Percentiles rank a stretch among this genome's conserved stretches.
These are phyloP conservation scores for Metschnikowia cubensis DNA, from an alignment of 805 yeast genomes.

Conservation along the genomic window DNA sequence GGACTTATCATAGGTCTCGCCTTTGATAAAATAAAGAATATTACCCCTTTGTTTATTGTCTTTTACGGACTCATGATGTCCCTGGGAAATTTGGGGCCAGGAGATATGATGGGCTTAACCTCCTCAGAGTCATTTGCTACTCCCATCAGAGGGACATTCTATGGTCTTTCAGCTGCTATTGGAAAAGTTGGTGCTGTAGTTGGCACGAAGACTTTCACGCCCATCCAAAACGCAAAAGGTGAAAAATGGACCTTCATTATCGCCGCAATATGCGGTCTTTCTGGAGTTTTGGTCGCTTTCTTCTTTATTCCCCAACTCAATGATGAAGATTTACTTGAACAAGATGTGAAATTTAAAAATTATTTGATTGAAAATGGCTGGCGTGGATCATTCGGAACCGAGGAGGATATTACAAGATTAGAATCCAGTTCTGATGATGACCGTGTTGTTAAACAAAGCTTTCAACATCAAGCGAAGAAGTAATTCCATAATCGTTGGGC, in stretches of 20 bases:
- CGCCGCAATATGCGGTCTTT: conserved; percentile 67
- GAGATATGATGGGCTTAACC: conserved; percentile 67
- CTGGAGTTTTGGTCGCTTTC: conserved; percentile 57
- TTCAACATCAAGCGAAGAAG: background rate
- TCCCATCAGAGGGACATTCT: conserved; percentile 70
- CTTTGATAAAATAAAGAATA: conserved; percentile 51
- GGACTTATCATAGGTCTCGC: conserved; percentile 70
- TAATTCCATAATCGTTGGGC: background rate
- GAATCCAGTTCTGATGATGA: conserved; percentile 13
- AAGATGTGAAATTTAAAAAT: conserved; percentile 60
- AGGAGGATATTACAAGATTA: conserved; percentile 13
- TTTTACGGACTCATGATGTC: conserved; percentile 72
- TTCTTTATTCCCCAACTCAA: conserved; percentile 63
- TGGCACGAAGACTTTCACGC: conserved; percentile 69
- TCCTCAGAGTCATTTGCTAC: conserved; percentile 68
- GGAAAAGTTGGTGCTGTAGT: conserved; percentile 86
- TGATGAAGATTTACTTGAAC: conserved; percentile 65
- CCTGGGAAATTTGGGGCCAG: conserved; percentile 75
- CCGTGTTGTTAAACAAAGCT: conserved; percentile 5
- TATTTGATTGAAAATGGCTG: conserved; percentile 60
- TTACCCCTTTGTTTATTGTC: conserved; percentile 60
- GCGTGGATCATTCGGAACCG: conserved; percentile 43
- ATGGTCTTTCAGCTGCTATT: conserved; percentile 73
- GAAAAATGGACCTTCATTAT: conserved; percentile 73
- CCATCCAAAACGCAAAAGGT: conserved; percentile 62